Evolutionary conservation across 1,284 basidiomycete genomes (phyloP), one percentile per base, ranked within the genome.

Genomic region (Microbotryum scabiosae): DNA sequence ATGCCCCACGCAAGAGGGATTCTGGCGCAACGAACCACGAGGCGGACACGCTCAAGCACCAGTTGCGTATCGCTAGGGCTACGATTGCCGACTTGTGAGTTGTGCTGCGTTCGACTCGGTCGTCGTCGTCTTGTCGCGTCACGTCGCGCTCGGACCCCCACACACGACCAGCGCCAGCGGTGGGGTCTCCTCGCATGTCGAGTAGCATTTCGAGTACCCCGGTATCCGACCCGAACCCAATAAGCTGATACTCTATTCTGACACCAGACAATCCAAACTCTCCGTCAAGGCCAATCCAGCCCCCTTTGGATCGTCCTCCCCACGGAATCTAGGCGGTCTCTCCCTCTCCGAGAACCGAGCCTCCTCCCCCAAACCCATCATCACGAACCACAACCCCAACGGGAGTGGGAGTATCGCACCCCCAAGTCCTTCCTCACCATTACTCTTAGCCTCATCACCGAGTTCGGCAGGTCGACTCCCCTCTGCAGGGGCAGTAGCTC

Each of bases 231-330:
- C 5, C 36, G 10, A 16, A 41, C 9, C 36, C 36, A 30, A 6
- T 41, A 16, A 41, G 10, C 36, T 41, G 16, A 41, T 12, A 41
- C 44, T 20, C 26, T 10, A 8, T 6, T 21, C 8, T 0, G 30
- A 18, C 9, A 5, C 23, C 57, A 60, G 65, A 0, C 64, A 64
- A 57, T 21, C 46, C 30, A 68, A 64, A 26, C 58, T 68, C 47
- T 64, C 64, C 16, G 30, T 60, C 20, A 52, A 59, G 20, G 18
- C 28, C 18, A 64, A 64, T 45, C 55, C 54, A 7, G 67, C 56
- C 3, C 60, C 67, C 4, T 68, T 68, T 60, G 63, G 63, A 52
- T 48, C 62, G 9, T 52, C 49, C 16, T 62, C 66, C 14, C 57
- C 65, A 1, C 62, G 65, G 23, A 56, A 64, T 41, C 16, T 41